Evolutionary conservation across 345 rosid species (phyloP), one percentile per base, ranked within the genome.

Genomic region (Lumnitzera racemosa): DNA sequence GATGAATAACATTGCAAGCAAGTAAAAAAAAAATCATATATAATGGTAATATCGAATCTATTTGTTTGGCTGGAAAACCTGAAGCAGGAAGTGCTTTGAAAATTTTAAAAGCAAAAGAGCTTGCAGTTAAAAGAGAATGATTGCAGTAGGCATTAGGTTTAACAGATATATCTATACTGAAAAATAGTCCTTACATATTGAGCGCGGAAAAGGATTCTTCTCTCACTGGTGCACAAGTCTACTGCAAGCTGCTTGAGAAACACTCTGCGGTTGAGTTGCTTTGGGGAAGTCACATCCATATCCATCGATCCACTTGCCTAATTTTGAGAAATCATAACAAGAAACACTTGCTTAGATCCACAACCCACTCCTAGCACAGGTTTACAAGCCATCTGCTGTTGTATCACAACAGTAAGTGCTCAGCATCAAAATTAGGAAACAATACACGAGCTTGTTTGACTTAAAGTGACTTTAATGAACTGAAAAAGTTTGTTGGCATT

Each of bases 281-380:
- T 94, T 5, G 96, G 97, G 61, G 97, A 87, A 69, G 96, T 87
- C 73, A 87, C 82, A 61, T 94, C 99, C 77, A 94, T 81, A 73
- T 89, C 99, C 91, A 89, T 87, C 13, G 89, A 78, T 70, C 95
- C 96, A 76, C 96, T 94, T 72, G 76, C 96, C 99, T 87, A 69
- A 36, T 36, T 36, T 36, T 11, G 41, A 46, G 4, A 55, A 46
- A 29, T 46, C 25, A 54, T 52, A 51, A 59, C 31, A 43, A 49
- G 36, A 36, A 3, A 47, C 36, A 25, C 15, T 51, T 17, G 13
- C 36, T n/a, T 24, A n/a, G 4, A 57, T 47, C 46, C 24, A 53
- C 23, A 12, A 50, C 15, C 50, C 16, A 27, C 17, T 41, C 27
- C 27, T 55, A 55, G 58, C 15, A 55, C 5, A 24, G 36, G 2